phyloP scores from a whole-genome alignment of 768 basidiomycete species.

The Amylocystis lapponica region DNA sequence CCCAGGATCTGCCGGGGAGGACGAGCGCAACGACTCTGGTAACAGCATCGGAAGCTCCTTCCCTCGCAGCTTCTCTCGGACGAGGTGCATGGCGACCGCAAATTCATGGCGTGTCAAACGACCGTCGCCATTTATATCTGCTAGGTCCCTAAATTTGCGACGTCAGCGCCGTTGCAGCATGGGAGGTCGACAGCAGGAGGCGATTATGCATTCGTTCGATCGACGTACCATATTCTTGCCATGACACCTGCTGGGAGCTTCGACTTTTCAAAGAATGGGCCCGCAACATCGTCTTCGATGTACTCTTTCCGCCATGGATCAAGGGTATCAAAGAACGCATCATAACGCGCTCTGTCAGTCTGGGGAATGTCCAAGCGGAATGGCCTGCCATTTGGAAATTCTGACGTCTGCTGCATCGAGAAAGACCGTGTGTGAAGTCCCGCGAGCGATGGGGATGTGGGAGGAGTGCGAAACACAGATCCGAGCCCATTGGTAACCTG shows the following conservation, averaged over 20 bases:
- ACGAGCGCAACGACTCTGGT: constrained; percentile 52
- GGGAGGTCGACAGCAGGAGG: background rate
- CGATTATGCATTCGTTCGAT: background rate
- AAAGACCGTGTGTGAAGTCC: too few relatives aligned
- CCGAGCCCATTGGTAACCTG: too few relatives aligned
- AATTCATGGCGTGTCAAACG: constrained; percentile 85
- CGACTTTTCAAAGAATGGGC: constrained; percentile 89
- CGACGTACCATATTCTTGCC: constrained; percentile 80
- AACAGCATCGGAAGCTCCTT: constrained; percentile 63
- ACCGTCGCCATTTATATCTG: constrained; percentile 84
- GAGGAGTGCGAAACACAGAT: background rate
- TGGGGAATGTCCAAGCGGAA: too few relatives aligned
- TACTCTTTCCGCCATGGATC: constrained; percentile 71
- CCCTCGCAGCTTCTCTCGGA: constrained; percentile 78
- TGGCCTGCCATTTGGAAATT: background rate
- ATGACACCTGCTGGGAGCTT: constrained; percentile 72
- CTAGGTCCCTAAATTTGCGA: constrained; percentile 77
- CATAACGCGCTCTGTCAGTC: constrained; percentile 76
- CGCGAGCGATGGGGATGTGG: too few relatives aligned
- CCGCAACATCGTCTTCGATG: constrained; percentile 87
- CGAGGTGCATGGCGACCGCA: constrained; percentile 91
- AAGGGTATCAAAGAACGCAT: constrained; percentile 76
- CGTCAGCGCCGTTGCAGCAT: background rate
- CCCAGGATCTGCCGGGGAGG: background rate
- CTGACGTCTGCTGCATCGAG: too few relatives aligned